Percentiles rank a stretch among this genome's conserved stretches.
Conservation (phyloP, 2,329 filamentous ascomycete species). For the Microcyclospora tardicrescens region DNA sequence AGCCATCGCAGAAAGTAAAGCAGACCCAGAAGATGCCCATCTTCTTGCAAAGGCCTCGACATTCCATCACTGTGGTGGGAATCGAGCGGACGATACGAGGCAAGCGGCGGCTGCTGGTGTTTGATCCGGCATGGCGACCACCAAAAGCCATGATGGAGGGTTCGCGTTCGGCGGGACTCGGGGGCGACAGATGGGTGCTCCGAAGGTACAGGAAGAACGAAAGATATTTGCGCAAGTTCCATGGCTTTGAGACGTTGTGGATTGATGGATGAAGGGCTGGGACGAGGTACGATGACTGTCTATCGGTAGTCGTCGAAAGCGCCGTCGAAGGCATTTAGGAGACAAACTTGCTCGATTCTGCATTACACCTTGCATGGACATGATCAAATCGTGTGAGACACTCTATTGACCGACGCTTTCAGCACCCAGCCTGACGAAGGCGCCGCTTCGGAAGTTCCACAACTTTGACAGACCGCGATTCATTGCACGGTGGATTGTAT, state of each 20-base stretch:
- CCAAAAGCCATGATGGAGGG: conserved; percentile 45
- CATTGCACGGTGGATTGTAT: too few relatives aligned
- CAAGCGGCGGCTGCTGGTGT: conserved; percentile 60
- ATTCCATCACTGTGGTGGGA: conserved; percentile 82
- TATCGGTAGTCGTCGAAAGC: too few relatives aligned
- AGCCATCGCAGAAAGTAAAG: conserved; percentile 45
- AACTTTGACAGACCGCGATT: too few relatives aligned
- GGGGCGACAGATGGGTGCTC: conserved; percentile 27
- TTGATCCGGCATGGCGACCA: conserved; percentile 73
- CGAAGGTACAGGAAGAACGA: conserved; percentile 59
- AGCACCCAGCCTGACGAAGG: too few relatives aligned
- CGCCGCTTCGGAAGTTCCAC: too few relatives aligned
- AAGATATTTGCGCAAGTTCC: conserved; percentile 55
- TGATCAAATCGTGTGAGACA: too few relatives aligned
- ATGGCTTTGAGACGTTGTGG: conserved; percentile 55
- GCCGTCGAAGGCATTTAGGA: too few relatives aligned
- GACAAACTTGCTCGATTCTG: too few relatives aligned
- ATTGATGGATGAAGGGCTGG: conserved; percentile 1
- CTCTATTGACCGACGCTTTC: too few relatives aligned
- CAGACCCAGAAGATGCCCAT: conserved; percentile 63
- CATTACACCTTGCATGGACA: too few relatives aligned
- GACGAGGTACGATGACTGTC: too few relatives aligned
- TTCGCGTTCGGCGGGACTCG: conserved; percentile 17
- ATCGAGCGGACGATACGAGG: conserved; percentile 57
- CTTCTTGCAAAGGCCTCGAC: conserved; percentile 79